Base-by-base conservation (phyloP, 345 rosid species). In the Corchorus capsularis region DNA sequence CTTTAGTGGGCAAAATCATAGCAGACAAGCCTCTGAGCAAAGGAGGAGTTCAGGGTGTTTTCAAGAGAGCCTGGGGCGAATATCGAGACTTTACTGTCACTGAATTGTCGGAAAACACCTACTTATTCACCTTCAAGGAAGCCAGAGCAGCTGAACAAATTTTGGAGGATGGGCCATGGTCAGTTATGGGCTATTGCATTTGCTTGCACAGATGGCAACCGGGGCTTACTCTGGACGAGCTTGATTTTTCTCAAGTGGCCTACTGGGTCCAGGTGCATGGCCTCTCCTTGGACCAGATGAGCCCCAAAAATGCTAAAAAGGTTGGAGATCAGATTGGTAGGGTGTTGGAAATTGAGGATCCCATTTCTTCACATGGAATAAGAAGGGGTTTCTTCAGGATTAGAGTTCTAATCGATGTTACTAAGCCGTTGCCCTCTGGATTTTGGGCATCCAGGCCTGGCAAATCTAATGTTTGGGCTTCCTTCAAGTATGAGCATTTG, bases 191-290 rank as follows among this genome's bases (percentile, higher is more conserved):
- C 4, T 73, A 73, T 32, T 73, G 77, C 56, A 52, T 62, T 16
- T 73, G 77, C 67, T 50, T 47, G 47, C 57, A 63, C 11, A 50
- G 77, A 35, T 74, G 77, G 69, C 57, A 62, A 60, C 69, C 77
- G 7, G 77, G 67, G 50, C 11, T 74, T 17, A 63, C 77, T 3
- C 77, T 62, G 5, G 69, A 74, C 9, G 60, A 74, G 46, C 43
- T 74, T 0, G 77, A 74, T 49, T 74, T 74, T 13, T 62, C 69
- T 5, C 77, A 62, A 34, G 69, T 62, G 49, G 59, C 69, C 20
- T 62, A 74, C 37, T 74, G 77, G 77, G 77, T 74, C 15, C 77
- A 49, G 37, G 69, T 74, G 2, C 77, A 62, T 62, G 77, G 77
- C 2, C 77, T 61, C 16, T 45, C 76, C 32, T 61, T 73, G 52